Evolutionary conservation across 2,329 filamentous ascomycete species (phyloP), one percentile per base, ranked within the genome.

Genomic region (Cercospora canescens): DNA sequence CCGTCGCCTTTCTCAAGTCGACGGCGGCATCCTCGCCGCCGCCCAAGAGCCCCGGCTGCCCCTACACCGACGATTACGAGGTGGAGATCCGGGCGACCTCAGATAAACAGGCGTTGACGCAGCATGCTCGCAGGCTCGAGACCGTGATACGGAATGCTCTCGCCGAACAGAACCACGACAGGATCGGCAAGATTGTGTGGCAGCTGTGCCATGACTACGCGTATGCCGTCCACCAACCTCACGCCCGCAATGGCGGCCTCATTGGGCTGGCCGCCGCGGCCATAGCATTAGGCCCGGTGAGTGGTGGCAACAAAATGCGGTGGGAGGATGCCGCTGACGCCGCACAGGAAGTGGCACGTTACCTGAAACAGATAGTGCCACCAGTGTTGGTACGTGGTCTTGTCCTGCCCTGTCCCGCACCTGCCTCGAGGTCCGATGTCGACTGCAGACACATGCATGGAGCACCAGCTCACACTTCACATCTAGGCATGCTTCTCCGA

Each of bases 181-280:
- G 87, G 74, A 94, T 99, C 71, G 87, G 90, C 72, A 91, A 89
- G 74, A 94, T 98, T 64, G 92, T 99, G 67, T 91, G 97, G 75
- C 94, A 99, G 83, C 89, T 99, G 67, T 97, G 94, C 79, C 94
- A 97, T 77, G 95, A 99, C 73, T 99, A 94, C 82, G 95, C 95
- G 59, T 99, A 98, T 79, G 94, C 94, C 52, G 93, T 97, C 48
- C 93, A 99, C 79, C 94, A 97, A 76, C 94, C 95, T 62, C 94
- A 99, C 83, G 94, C 95, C 60, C 87, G 95, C 66, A 99, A 99
- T 82, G 95, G 95, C 70, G 95, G 95, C 54, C 86, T 99, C 72
- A 99, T 99, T 73, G 95, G 95, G 14, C 84, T 99, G 73, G 95
- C 95, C 60, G 95, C 95, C 6, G 95, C 95, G 57, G 95, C 94